A percentile compares a stretch with the other conserved stretches of the same genome.
These are phyloP conservation scores for Cercospora sp. DNA, from an alignment of 2,329 filamentous ascomycete genomes.

Conservation along the genomic window DNA sequence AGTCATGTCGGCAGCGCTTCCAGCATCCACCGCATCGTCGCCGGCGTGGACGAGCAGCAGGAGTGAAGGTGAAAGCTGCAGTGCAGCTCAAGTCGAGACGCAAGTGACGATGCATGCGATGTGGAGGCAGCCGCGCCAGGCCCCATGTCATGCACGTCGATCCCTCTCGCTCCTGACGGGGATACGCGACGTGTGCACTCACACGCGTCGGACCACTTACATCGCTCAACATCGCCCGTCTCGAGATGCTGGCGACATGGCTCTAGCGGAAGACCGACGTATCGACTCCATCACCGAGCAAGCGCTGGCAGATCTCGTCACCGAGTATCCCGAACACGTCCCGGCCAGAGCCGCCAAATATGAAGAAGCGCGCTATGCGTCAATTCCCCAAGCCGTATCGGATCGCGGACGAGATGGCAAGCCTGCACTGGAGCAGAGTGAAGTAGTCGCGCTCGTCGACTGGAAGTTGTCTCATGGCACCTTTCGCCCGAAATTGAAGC, in stretches of 20 bases:
- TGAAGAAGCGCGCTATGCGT: conserved; percentile 60
- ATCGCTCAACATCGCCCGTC: neutral
- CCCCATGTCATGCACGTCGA: neutral
- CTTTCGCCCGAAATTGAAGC: conserved; percentile 49
- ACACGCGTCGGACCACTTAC: neutral
- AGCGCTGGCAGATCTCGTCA: conserved; percentile 30
- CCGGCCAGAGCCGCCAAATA: conserved; percentile 53
- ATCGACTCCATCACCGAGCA: conserved; percentile 29
- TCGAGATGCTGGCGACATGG: neutral
- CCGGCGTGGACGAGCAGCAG: neutral
- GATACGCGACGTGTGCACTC: neutral
- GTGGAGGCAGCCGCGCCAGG: neutral
- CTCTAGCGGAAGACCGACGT: conserved; percentile 10
- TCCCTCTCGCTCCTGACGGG: neutral
- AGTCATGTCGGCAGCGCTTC: neutral
- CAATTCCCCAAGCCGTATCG: conserved; percentile 42
- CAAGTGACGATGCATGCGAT: neutral
- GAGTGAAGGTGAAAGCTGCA: neutral
- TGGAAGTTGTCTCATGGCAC: conserved; percentile 68
- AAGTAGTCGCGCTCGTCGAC: conserved; percentile 63
- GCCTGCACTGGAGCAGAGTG: conserved; percentile 53
- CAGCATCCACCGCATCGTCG: neutral
- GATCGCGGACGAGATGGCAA: conserved; percentile 19
- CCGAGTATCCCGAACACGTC: conserved; percentile 30
- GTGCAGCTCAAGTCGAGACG: neutral